phyloP scores from a whole-genome alignment of 768 basidiomycete species.

The Suillus brevipes region DNA sequence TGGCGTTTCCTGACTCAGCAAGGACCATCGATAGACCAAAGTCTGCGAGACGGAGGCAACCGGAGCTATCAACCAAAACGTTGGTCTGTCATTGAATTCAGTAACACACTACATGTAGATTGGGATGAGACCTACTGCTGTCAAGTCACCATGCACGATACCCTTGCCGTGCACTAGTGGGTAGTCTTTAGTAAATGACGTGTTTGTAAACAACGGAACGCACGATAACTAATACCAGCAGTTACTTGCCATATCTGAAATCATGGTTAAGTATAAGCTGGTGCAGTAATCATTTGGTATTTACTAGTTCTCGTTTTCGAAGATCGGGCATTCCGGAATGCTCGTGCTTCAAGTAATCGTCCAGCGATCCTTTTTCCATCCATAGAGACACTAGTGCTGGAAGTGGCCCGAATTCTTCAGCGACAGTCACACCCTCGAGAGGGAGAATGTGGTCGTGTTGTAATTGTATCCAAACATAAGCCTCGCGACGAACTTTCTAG shows the following conservation, averaged over 20 bases:
- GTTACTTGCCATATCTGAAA: constrained; percentile 7
- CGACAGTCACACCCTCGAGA: constrained; percentile 25
- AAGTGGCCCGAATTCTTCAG: constrained; percentile 13
- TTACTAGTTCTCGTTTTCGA: neutral
- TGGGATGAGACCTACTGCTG: constrained; percentile 33
- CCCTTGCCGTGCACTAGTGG: constrained; percentile 14
- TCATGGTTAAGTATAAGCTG: neutral
- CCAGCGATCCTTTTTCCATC: constrained; percentile 31
- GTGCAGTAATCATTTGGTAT: neutral
- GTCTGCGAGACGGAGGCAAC: constrained; percentile 36
- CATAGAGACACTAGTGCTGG: constrained; percentile 25
- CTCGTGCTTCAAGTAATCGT: neutral
- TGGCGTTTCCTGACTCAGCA: constrained; percentile 32
- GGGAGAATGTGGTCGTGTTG: constrained; percentile 32
- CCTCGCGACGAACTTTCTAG: constrained; percentile 31
- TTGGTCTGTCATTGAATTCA: constrained; percentile 29
- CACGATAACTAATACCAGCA: constrained; percentile 25
- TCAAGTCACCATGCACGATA: constrained; percentile 49
- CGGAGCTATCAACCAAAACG: constrained; percentile 34
- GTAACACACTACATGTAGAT: neutral
- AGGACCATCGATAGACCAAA: constrained; percentile 36
- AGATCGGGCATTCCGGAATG: neutral
- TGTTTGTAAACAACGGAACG: neutral
- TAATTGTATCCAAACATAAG: constrained; percentile 34
- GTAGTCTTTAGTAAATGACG: neutral